phyloP scores from a whole-genome alignment of 2,329 filamentous ascomycete genomes.

The Rasamsonia emersonii region DNA sequence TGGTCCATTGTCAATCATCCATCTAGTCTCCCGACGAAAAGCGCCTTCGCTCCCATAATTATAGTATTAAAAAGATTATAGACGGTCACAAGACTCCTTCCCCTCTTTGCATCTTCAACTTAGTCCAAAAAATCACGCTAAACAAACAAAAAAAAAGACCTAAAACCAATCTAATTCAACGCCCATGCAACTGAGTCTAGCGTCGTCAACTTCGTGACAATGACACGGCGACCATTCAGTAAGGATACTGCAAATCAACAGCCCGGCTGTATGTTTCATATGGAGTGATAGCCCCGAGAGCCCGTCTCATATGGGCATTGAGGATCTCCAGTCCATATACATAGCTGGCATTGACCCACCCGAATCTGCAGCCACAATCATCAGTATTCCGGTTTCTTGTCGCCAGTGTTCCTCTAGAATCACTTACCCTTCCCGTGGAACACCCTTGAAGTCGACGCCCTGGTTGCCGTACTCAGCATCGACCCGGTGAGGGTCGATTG shows the following conservation, averaged over 20 bases:
- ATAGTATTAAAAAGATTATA: no score
- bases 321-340: constrained; percentile 86
- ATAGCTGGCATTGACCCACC: constrained; percentile 98
- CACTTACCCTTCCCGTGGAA: constrained; percentile 91
- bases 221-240: constrained; percentile 6
- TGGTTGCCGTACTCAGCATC: constrained; percentile 98
- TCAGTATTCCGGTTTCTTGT: no score
- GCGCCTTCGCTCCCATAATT: no score
- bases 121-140: no score
- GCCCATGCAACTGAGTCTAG: background rate
- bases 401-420: no score
- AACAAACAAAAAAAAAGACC: background rate
- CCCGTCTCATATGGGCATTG: constrained; percentile 79
- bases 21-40: no score
- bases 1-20: no score
- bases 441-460: constrained; percentile 87
- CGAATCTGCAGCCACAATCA: constrained; percentile 59
- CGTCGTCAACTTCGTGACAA: background rate
- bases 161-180: background rate
- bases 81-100: no score
- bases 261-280: constrained; percentile 76
- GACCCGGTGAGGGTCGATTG: constrained; percentile 83
- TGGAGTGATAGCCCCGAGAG: constrained; percentile 77
- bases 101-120: no score
- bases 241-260: constrained; percentile 27